Conservation (phyloP, 2,329 filamentous ascomycete species). For the Pseudogymnoascus sp. region DNA sequence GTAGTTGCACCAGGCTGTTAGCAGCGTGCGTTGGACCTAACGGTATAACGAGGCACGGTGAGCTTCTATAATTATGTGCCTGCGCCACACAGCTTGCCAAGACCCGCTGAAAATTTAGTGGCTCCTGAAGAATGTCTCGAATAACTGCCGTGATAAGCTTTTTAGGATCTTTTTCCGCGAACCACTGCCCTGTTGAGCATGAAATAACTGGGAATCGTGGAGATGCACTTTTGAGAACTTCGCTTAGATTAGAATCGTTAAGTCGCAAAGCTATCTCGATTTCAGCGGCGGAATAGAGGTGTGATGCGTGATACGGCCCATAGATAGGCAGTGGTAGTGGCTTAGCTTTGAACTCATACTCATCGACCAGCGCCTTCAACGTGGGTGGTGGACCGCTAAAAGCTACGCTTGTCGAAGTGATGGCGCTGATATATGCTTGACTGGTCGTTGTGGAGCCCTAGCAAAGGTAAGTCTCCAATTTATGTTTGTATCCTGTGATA, state of each 20-base stretch:
- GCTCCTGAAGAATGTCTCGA: conserved; percentile 44
- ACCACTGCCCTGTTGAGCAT: conserved; percentile 39
- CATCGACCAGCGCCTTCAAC: conserved; percentile 36
- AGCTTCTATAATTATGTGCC: conserved; percentile 34
- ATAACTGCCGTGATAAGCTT: conserved; percentile 29
- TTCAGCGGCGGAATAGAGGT: conserved; percentile 41
- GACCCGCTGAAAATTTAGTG: conserved; percentile 41
- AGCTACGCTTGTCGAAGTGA: conserved; percentile 41
- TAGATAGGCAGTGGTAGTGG: conserved; percentile 45
- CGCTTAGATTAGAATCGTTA: conserved; percentile 32
- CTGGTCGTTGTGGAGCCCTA: conserved; percentile 17
- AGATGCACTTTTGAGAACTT: conserved; percentile 35
- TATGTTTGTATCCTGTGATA: conserved; percentile 1
- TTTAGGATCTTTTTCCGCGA: conserved; percentile 5
- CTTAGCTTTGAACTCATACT: conserved; percentile 34
- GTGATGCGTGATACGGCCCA: conserved; percentile 50
- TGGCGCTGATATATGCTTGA: conserved; percentile 44
- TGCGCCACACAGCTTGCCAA: conserved; percentile 41
- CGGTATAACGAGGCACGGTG: conserved; percentile 40
- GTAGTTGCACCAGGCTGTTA: conserved; percentile 37
- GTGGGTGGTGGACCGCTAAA: conserved; percentile 48
- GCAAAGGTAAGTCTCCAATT: neutral
- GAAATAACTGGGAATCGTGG: conserved; percentile 45
- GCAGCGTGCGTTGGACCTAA: conserved; percentile 45
- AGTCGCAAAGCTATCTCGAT: conserved; percentile 40